These are phyloP conservation scores for Penicillium sclerotiorum DNA, from an alignment of 2,329 filamentous ascomycete genomes.

Conservation along the genomic window DNA sequence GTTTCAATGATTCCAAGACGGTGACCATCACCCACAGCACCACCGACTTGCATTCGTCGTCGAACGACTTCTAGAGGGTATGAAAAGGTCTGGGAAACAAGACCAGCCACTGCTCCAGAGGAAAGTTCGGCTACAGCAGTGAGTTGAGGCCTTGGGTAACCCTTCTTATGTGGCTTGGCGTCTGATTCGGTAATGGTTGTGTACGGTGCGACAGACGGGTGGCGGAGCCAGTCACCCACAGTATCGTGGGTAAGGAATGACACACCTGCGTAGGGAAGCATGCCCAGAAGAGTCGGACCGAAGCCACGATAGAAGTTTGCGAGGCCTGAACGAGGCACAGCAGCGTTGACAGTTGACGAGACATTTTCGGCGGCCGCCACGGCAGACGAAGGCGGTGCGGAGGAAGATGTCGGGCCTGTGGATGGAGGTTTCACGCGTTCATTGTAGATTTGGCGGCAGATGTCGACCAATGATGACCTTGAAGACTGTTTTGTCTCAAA, in stretches of 20 bases:
- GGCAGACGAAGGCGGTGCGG: conserved; percentile 45
- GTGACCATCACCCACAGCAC: conserved; percentile 87
- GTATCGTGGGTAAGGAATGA: conserved; percentile 96
- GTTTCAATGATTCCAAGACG: conserved; percentile 79
- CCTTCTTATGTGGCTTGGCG: conserved; percentile 43
- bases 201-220: conserved; percentile 66
- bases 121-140: conserved; percentile 84
- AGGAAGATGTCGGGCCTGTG: conserved; percentile 25
- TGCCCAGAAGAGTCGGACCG: conserved; percentile 83
- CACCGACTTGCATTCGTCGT: conserved; percentile 92
- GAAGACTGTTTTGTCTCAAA: conserved; percentile 84
- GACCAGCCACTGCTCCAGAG: conserved; percentile 81
- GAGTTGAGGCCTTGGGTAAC: conserved; percentile 67
- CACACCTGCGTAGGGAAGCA: conserved; percentile 94
- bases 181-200: conserved; percentile 71
- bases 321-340: conserved; percentile 68
- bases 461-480: conserved; percentile 70
- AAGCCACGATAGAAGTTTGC: conserved; percentile 96
- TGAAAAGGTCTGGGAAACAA: conserved; percentile 87
- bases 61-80: conserved; percentile 94
- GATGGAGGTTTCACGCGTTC: conserved; percentile 60
- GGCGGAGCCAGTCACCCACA: conserved; percentile 78
- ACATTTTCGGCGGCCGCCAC: conserved; percentile 39
- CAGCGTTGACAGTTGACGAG: conserved; percentile 48
- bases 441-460: conserved; percentile 83